Conservation (phyloP, 2,329 filamentous ascomycete genomes). For the Scedosporium boydii region DNA sequence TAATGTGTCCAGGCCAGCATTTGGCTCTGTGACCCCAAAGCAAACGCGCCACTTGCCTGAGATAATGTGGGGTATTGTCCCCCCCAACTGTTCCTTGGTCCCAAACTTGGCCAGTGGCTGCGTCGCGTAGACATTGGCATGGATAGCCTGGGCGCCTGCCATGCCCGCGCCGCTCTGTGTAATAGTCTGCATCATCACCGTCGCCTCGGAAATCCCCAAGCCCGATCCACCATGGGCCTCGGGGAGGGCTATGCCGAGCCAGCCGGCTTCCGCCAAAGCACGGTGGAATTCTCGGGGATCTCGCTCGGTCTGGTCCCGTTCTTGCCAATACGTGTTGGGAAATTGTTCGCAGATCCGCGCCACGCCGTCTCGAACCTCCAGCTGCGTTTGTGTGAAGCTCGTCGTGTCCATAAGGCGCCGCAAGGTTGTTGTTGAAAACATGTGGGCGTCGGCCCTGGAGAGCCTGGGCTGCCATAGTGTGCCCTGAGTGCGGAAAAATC, state of each 20-base stretch:
- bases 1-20: conserved; percentile 70
- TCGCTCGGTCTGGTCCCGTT: conserved; percentile 58
- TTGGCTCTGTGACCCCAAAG: conserved; percentile 79
- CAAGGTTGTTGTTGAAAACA: conserved; percentile 25
- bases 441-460: background rate
- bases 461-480: background rate
- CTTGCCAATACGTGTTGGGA: conserved; percentile 67
- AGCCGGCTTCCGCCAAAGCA: conserved; percentile 64
- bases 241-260: conserved; percentile 72
- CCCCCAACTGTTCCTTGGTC: conserved; percentile 50
- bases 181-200: conserved; percentile 81
- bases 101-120: conserved; percentile 68
- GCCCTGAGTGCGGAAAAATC: background rate
- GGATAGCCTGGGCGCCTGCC: conserved; percentile 55
- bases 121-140: conserved; percentile 64
- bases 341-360: conserved; percentile 60
- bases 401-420: conserved; percentile 57
- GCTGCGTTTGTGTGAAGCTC: conserved; percentile 63
- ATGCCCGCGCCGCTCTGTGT: conserved; percentile 72
- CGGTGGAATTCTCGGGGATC: conserved; percentile 71
- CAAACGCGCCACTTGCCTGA: conserved; percentile 62
- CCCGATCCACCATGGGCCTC: conserved; percentile 66
- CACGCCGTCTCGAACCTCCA: conserved; percentile 63
- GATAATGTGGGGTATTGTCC: conserved; percentile 61
- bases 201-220: conserved; percentile 70